Conservation (phyloP, 192 early-diverging fungal genomes). For the Coemansia sp. region DNA sequence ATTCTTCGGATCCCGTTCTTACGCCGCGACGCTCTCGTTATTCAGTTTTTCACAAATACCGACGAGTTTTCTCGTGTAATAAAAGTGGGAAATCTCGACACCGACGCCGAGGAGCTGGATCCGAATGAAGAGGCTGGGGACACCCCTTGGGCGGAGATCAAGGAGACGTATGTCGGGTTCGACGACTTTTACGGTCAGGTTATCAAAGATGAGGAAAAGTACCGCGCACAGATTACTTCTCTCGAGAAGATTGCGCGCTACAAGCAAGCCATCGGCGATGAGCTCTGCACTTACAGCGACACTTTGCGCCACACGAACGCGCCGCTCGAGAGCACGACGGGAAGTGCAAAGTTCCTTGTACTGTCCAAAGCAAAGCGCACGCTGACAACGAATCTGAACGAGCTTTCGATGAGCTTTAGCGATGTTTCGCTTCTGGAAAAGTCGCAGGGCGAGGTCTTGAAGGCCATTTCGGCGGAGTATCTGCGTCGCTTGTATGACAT, state of each 20-base stretch:
- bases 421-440: conserved; percentile 47
- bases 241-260: conserved; percentile 54
- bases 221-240: conserved; percentile 49
- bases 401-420: conserved; percentile 53
- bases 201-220: conserved; percentile 48
- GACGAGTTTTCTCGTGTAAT: conserved; percentile 53
- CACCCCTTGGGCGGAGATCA: conserved; percentile 36
- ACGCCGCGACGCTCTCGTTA: conserved; percentile 47
- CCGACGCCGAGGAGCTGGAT: conserved; percentile 50
- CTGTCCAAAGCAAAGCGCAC: conserved; percentile 38
- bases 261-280: conserved; percentile 55
- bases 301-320: conserved; percentile 36
- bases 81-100: conserved; percentile 49
- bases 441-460: conserved; percentile 55
- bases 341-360: conserved; percentile 36
- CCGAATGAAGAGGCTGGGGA: conserved; percentile 32
- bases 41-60: conserved; percentile 55
- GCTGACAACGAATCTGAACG: conserved; percentile 42
- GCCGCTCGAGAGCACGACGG: conserved; percentile 35
- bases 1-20: conserved; percentile 53
- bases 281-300: conserved; percentile 48
- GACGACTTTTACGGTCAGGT: conserved; percentile 49
- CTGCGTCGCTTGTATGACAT: conserved; percentile 52
- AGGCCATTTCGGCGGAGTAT: conserved; percentile 52
- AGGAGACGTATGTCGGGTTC: conserved; percentile 40